A percentile compares a stretch with the other conserved stretches of the same genome.
phyloP scores from a whole-genome alignment of 164 flowering plant genomes.

The Akebia trifoliata region DNA sequence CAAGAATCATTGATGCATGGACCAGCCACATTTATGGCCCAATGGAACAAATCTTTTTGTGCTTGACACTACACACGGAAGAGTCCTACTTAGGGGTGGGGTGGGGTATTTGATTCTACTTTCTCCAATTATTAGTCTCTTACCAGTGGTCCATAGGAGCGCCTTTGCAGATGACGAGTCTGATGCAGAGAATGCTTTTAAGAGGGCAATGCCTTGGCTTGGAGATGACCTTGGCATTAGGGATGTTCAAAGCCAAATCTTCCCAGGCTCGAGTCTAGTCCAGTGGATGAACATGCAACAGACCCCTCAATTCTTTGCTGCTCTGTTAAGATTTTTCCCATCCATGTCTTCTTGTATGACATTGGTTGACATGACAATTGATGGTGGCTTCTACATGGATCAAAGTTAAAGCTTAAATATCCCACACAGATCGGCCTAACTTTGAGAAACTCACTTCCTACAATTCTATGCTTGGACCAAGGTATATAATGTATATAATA shows the following conservation, averaged over 20 bases:
- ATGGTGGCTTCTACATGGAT: no score
- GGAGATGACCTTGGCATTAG: conserved; percentile 75
- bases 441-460: no score
- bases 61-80: no score
- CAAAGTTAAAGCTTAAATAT: no score
- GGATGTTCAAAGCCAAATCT: conserved; percentile 60
- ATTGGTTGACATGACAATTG: no score
- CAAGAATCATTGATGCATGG: no score
- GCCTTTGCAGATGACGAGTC: conserved; percentile 67
- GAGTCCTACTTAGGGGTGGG: no score
- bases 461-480: no score
- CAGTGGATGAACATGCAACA: conserved; percentile 99
- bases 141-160: conserved; percentile 16
- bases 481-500: no score
- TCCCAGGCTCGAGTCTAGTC: conserved; percentile 80
- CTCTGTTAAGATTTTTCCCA: conserved; percentile 62
- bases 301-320: conserved; percentile 54
- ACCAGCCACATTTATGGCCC: no score
- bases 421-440: no score
- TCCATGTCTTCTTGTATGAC: conserved; percentile 44
- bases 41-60: no score
- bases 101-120: background rate
- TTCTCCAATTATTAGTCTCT: conserved; percentile 7
- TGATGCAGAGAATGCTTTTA: conserved; percentile 71
- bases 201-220: conserved; percentile 91